Conservation (phyloP, 106 monocot species). For the Dactylorhiza incarnata region DNA sequence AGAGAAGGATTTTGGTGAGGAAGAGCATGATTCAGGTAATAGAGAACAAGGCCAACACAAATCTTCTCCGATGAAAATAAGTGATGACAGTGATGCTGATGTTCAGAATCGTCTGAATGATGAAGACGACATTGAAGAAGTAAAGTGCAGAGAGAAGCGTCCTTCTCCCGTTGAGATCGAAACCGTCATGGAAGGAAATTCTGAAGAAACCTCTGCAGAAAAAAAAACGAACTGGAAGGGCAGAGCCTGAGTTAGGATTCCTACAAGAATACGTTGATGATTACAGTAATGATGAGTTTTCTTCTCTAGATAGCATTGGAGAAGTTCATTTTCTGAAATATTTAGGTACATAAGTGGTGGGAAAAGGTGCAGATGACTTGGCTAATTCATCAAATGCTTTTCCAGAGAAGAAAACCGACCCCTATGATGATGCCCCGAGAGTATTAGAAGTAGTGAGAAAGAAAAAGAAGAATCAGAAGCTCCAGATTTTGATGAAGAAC, state of each 20-base stretch:
- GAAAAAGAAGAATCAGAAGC: slow-evolving; percentile 1
- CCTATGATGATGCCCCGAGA: not conserved
- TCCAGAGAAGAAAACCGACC: not conserved
- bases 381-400: not conserved
- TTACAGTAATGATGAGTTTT: slow-evolving; percentile 5
- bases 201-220: not conserved
- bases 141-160: not conserved
- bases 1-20: slow-evolving; percentile 28
- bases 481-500: not conserved
- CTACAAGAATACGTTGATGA: slow-evolving; percentile 5
- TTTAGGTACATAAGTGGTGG: not conserved
- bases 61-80: slow-evolving; percentile 2
- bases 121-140: not conserved
- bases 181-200: not conserved
- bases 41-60: not conserved
- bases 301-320: not conserved
- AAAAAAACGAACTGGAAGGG: not conserved
- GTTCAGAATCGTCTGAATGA: not conserved
- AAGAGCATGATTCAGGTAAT: slow-evolving; percentile 2
- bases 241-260: not conserved
- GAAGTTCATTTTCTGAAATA: not conserved
- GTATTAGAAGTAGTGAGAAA: not conserved
- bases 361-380: not conserved
- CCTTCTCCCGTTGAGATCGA: not conserved
- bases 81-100: not conserved